Conservation (phyloP, 2,329 filamentous ascomycete species). For the Fusarium solani-melongenae region DNA sequence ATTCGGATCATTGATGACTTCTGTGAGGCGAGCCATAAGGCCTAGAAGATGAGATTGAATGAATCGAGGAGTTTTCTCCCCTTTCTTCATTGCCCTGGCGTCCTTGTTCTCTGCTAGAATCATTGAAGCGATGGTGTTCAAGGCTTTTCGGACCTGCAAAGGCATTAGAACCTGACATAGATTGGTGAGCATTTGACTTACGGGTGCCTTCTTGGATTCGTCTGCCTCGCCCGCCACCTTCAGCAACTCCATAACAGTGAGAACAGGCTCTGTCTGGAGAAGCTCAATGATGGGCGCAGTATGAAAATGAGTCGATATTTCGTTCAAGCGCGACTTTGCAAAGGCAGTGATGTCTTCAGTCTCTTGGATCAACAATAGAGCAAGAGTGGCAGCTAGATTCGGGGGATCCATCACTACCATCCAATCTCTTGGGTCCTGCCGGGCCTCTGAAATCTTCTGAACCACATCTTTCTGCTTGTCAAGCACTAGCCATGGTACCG, state of each 20-base stretch:
- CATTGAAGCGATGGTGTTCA: constrained; percentile 59
- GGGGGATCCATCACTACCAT: constrained; percentile 63
- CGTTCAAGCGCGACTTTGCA: constrained; percentile 74
- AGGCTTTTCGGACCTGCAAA: constrained; percentile 58
- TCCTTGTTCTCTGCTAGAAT: constrained; percentile 55
- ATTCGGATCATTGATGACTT: constrained; percentile 77
- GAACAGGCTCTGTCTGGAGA: constrained; percentile 78
- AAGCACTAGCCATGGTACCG: constrained; percentile 87
- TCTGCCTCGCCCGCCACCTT: constrained; percentile 79
- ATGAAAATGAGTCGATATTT: constrained; percentile 77
- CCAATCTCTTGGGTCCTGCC: constrained; percentile 74
- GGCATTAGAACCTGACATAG: constrained; percentile 38
- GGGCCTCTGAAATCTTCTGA: constrained; percentile 81
- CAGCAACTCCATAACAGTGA: constrained; percentile 83
- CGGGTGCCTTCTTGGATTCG: constrained; percentile 65
- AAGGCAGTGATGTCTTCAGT: constrained; percentile 68
- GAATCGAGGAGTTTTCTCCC: constrained; percentile 75
- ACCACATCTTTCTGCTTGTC: constrained; percentile 82
- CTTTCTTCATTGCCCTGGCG: constrained; percentile 57
- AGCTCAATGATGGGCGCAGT: constrained; percentile 74
- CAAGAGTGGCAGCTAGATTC: constrained; percentile 69
- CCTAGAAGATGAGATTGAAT: constrained; percentile 87
- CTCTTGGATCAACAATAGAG: constrained; percentile 69
- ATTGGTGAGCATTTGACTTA: constrained; percentile 52
- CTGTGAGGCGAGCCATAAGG: constrained; percentile 84